Base-by-base conservation (phyloP, 2,329 filamentous ascomycete genomes). In the Fusarium continuum region DNA sequence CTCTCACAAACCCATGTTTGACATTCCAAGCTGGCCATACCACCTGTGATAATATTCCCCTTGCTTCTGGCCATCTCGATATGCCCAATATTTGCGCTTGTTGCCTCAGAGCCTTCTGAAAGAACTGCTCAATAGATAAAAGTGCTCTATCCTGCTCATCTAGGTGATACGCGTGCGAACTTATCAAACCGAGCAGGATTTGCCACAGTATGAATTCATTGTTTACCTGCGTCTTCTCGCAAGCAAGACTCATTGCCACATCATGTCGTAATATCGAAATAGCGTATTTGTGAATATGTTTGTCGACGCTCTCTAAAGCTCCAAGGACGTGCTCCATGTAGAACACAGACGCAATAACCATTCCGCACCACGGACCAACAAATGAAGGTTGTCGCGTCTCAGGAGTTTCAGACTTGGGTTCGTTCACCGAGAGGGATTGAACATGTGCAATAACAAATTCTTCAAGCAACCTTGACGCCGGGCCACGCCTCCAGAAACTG, bases 401-500 rank as follows among this genome's bases (percentile, higher is more conserved):
- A 3, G 4, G 1, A 0, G 0, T 6, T 4, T 28, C 13, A 0
- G 9, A 1, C 0, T 29, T 19, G 5, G 28, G 23, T 9, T 31
- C 23, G 0, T 25, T 25, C 0, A 22, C 19, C 0, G 38, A 45
- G 1, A 59, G 52, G 1, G 55, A 59, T 7, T 44, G 13, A 1
- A 44, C 20, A 4, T 59, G 55, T 8, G 45, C 36, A 2, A 32
- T 43, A 0, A 59, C 55, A 40, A 20, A 59, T 16, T 52, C 55
- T 2, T 26, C 54, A 0, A 59, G 1, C 2, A 53, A 9, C 3
- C 55, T 44, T 0, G 55, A 59, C 0, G 55, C 55, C 0, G 45
- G 38, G 0, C 54, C 55, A 8, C 8, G 22, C 5, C 40, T 51
- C 56, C 55, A 60, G 7, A 60, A 60, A 0, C 19, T 17, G 3